Percentiles rank a stretch among this genome's conserved stretches.
These are phyloP conservation scores for Podospora tetraspora DNA, from an alignment of 495 filamentous ascomycete species.

Conservation along the genomic window DNA sequence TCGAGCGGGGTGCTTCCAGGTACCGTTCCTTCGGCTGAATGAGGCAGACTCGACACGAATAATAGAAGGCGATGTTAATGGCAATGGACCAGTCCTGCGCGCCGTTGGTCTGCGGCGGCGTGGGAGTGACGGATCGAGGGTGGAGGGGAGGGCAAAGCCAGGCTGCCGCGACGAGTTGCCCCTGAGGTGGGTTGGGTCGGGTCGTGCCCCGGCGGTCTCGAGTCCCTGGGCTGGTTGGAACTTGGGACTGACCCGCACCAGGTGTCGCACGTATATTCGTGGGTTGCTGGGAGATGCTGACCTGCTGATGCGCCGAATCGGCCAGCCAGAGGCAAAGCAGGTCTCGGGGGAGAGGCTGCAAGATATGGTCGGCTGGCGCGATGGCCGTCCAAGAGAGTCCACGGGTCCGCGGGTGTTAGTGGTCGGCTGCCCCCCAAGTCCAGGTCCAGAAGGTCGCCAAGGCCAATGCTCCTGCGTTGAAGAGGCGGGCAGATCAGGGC, in stretches of 20 bases:
- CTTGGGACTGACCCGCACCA: slow-evolving; percentile 22
- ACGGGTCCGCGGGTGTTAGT: not conserved
- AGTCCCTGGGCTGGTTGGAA: slow-evolving; percentile 2
- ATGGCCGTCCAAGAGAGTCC: not conserved
- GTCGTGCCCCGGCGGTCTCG: too few relatives aligned
- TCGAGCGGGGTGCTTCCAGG: not conserved
- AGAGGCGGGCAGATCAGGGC: not conserved
- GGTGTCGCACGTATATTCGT: slow-evolving; percentile 26
- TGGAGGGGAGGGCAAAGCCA: not conserved
- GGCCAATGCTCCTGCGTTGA: not conserved
- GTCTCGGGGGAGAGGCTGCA: not conserved
- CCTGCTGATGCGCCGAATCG: slow-evolving; percentile 3
- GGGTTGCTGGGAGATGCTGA: slow-evolving; percentile 11
- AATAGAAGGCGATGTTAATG: slow-evolving; percentile 14
- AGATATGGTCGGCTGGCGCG: not conserved
- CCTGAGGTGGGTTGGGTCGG: not conserved
- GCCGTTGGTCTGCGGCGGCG: not conserved
- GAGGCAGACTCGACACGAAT: not conserved
- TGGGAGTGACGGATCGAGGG: not conserved
- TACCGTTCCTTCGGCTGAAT: slow-evolving; percentile 26
- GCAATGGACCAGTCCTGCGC: slow-evolving; percentile 11
- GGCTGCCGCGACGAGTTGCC: not conserved
- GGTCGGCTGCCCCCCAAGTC: not conserved
- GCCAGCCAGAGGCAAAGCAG: slow-evolving; percentile 4
- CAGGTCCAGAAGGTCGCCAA: too few relatives aligned